phyloP scores from a whole-genome alignment of 2,329 filamentous ascomycete species.

The Colletotrichum nymphaeae region DNA sequence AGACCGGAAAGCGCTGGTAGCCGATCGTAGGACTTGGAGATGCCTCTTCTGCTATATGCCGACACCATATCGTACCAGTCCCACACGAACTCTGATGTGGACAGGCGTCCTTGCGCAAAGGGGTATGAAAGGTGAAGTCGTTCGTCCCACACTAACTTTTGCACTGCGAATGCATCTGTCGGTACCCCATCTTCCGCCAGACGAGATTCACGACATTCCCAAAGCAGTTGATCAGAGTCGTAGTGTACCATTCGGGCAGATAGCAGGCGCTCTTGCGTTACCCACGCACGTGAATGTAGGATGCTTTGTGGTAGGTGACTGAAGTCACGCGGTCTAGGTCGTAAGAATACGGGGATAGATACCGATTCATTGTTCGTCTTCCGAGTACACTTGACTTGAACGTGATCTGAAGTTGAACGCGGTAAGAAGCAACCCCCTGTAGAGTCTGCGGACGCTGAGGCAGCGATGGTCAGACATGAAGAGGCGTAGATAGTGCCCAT shows the following conservation, averaged over 20 bases:
- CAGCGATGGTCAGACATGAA: background rate
- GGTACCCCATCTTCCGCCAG: background rate
- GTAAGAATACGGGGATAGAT: background rate
- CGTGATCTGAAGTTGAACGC: background rate
- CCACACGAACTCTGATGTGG: background rate
- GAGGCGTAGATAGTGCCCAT: background rate
- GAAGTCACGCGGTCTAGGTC: background rate
- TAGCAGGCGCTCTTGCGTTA: constrained; percentile 39
- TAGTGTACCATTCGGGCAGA: constrained; percentile 38
- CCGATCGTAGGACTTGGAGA: background rate
- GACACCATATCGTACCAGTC: constrained; percentile 9
- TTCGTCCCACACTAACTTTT: background rate
- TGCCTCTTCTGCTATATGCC: background rate
- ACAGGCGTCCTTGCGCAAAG: background rate
- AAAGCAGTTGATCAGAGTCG: constrained; percentile 34
- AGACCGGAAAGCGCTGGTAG: constrained; percentile 4
- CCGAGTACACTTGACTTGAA: background rate
- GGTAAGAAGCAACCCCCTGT: background rate
- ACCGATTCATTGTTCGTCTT: too few relatives aligned
- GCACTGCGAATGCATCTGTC: background rate
- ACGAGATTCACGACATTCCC: constrained; percentile 34
- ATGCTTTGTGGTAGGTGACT: background rate
- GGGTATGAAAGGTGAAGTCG: background rate
- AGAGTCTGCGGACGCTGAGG: background rate
- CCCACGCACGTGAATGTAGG: constrained; percentile 38